phyloP scores from a whole-genome alignment of 2,329 filamentous ascomycete species.

The Penicillium sp. region DNA sequence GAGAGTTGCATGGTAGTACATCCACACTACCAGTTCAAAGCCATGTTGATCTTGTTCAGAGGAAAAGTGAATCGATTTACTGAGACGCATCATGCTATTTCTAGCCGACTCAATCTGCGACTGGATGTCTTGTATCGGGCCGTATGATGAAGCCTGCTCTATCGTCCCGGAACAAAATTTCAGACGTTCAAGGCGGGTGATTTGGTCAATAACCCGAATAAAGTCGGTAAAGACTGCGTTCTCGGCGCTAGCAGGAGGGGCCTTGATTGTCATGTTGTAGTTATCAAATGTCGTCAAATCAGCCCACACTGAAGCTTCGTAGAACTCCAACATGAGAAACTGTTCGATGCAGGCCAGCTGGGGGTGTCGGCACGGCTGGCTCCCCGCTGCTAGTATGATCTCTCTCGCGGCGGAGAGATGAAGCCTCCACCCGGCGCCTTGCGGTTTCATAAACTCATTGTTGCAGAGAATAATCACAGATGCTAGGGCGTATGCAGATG shows the following conservation, averaged over 20 bases:
- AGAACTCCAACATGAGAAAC: constrained; percentile 22
- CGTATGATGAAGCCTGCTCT: neutral
- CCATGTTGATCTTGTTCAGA: constrained; percentile 13
- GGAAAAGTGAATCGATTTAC: constrained; percentile 1
- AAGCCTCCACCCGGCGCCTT: constrained; percentile 17
- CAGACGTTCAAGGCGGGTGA: constrained; percentile 17
- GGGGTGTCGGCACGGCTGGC: neutral
- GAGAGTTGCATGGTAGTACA: constrained; percentile 23
- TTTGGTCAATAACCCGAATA: constrained; percentile 19
- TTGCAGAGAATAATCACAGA: constrained; percentile 24
- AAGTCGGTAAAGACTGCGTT: constrained; percentile 20
- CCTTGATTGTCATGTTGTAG: constrained; percentile 8
- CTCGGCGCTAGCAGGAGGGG: constrained; percentile 8
- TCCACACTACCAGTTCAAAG: constrained; percentile 14
- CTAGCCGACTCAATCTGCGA: constrained; percentile 4
- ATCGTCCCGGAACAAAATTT: neutral
- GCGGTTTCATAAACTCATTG: constrained; percentile 20
- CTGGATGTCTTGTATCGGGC: constrained; percentile 1
- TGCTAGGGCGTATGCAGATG: constrained; percentile 12
- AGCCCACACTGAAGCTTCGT: constrained; percentile 17
- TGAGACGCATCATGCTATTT: constrained; percentile 3
- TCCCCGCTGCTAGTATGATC: constrained; percentile 12
- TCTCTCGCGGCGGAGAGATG: constrained; percentile 22
- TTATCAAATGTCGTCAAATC: constrained; percentile 18
- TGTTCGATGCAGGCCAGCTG: constrained; percentile 13